Base-by-base conservation (phyloP, 176 grass and related monocot species). In the Alloteropsis semialata region DNA sequence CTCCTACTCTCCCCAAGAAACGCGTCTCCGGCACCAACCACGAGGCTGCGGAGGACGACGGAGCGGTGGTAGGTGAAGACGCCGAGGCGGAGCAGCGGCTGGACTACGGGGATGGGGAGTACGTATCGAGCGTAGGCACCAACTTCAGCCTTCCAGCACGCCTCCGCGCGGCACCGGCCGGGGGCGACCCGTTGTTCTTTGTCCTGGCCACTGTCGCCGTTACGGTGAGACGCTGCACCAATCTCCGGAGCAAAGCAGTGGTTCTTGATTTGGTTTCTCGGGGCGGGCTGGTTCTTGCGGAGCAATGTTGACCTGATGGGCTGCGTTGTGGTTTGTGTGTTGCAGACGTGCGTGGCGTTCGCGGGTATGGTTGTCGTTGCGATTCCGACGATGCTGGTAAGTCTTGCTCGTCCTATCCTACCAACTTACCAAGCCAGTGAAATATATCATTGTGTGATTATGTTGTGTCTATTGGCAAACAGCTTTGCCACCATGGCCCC, bases 341-440 rank as follows among this genome's bases (percentile, higher is more conserved):
- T 3, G 50, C 91, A 97, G 94, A 97, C 89, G 8, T 85, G 88
- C 21, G 69, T 93, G 19, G 91, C 91, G 70, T 97, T 97, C 86
- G 81, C 81, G 19, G 69, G 89, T 32, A 76, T 91, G 65, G 84
- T 95, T 42, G 84, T 65, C 29, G 90, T 80, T 76, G 90, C 90
- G 21, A 88, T 95, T 84, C 88, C 93, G 10, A 95, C 85, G 44
- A 74, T 90, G 69, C 58, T 90, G 10, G 90, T 92, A 90, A 92
- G 86, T 88, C 64, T 67, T 56, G 54, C 32, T 63, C 4, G 3
- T 6, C 25, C 17, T 44, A 21, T 55, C 55, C 19, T n/a, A n/a
- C n/a, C n/a, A n/a, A n/a, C n/a, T n/a, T 84, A 42, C 33, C 42
- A 19, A 59, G 28, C 8, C 25, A 54, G 24, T 79, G 72, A 79